Evolutionary conservation across 139 green algal genomes (phyloP).

Genomic region (Marvania coccoides): DNA sequence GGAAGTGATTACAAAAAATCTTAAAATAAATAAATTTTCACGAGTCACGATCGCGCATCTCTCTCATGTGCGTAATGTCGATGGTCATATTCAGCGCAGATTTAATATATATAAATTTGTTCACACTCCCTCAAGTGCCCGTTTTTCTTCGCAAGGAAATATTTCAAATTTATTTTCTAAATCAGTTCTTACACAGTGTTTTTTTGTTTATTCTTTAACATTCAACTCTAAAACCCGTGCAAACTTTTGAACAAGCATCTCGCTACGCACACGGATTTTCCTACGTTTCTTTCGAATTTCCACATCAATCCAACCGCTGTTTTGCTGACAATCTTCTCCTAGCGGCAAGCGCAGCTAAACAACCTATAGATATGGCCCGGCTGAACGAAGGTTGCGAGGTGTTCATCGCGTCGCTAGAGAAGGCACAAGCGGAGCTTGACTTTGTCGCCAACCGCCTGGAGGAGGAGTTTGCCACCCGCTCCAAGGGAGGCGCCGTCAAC

Average conservation of each 20-base stretch:
- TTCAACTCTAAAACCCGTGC: too few species aligned
- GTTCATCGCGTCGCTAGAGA: constrained; percentile 6
- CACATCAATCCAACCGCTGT: background rate
- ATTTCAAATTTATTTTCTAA: too few species aligned
- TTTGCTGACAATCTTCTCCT: background rate
- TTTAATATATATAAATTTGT: too few species aligned
- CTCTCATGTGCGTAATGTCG: too few species aligned
- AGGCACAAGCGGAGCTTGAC: constrained; percentile 10
- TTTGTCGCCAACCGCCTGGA: background rate
- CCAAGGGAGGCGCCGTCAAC: constrained; percentile 8
- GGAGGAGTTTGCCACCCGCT: constrained; percentile 8
- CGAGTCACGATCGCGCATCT: too few species aligned
- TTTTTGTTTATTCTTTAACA: too few species aligned
- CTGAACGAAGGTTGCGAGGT: background rate
- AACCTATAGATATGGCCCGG: background rate
- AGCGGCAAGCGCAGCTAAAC: background rate
- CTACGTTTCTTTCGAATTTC: background rate
- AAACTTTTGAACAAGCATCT: background rate
- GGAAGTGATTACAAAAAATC: background rate
- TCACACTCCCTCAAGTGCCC: too few species aligned
- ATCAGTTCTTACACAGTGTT: too few species aligned
- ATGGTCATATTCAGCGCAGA: too few species aligned
- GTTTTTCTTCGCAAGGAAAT: background rate
- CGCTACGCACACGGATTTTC: background rate
- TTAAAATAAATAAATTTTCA: background rate